These are phyloP conservation scores for Phallus indusiatus DNA, from an alignment of 768 basidiomycete genomes.

Conservation along the genomic window DNA sequence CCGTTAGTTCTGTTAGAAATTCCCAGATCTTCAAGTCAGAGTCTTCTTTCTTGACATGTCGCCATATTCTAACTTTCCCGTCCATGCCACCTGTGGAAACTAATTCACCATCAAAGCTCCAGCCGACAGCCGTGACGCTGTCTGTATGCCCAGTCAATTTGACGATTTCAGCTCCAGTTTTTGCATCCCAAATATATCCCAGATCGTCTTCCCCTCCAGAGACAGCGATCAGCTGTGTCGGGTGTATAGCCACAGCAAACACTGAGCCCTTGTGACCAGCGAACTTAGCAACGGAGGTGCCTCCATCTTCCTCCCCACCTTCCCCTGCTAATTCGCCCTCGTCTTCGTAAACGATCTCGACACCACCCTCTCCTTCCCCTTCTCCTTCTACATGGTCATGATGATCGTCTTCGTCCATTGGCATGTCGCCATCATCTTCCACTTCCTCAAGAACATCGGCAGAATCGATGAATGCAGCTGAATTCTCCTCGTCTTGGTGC, in stretches of 20 bases:
- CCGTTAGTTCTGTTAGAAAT: constrained; percentile 86
- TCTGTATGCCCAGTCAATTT: constrained; percentile 90
- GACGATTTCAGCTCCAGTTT: constrained; percentile 68
- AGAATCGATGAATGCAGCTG: constrained; percentile 52
- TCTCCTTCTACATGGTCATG: constrained; percentile 39
- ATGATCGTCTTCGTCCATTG: constrained; percentile 55
- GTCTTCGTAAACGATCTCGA: constrained; percentile 22
- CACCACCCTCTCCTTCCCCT: constrained; percentile 36
- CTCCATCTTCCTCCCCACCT: constrained; percentile 24
- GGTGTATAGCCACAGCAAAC: constrained; percentile 79
- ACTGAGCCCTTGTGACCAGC: constrained; percentile 64
- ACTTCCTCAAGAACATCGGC: constrained; percentile 61
- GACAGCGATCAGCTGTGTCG: constrained; percentile 65
- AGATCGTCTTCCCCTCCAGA: constrained; percentile 95
- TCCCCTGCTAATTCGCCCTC: constrained; percentile 21
- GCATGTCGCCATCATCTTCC: constrained; percentile 52
- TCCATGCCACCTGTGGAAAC: constrained; percentile 98
- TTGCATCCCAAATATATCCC: constrained; percentile 88
- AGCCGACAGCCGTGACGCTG: constrained; percentile 71
- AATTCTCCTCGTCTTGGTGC: constrained; percentile 35
- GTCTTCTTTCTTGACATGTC: constrained; percentile 41
- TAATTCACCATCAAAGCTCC: constrained; percentile 86
- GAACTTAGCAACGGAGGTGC: constrained; percentile 68
- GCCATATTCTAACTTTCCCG: constrained; percentile 87
- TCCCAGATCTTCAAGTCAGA: constrained; percentile 69